Conservation (phyloP, 2,329 filamentous ascomycete genomes). For the Plenodomus biglobosus region DNA sequence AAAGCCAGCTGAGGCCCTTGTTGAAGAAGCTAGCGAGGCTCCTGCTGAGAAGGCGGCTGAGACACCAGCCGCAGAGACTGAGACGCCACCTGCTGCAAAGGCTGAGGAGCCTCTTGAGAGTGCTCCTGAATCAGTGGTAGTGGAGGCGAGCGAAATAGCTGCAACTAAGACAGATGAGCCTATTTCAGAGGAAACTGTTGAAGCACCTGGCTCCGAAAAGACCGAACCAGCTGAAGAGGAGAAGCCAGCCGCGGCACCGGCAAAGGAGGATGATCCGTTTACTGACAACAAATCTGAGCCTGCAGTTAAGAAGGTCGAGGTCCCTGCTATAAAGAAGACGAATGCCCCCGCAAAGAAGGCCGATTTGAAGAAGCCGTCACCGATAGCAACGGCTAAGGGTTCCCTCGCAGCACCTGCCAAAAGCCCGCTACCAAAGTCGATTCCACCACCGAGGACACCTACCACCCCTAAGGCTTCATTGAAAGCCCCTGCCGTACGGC, state of each 20-base stretch:
- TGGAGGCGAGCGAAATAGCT: neutral
- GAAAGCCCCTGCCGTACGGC: constrained; percentile 20
- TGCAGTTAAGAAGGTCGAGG: constrained; percentile 14
- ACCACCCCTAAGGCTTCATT: constrained; percentile 27
- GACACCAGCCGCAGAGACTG: neutral
- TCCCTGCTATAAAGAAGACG: constrained; percentile 7
- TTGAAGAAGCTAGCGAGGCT: neutral
- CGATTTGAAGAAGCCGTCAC: constrained; percentile 34
- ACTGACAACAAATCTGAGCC: neutral
- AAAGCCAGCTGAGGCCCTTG: neutral
- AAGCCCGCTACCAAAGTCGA: constrained; percentile 36
- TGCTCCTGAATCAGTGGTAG: neutral
- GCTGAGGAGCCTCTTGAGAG: neutral
- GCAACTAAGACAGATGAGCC: neutral
- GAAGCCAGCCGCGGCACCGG: neutral
- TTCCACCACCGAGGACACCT: constrained; percentile 30
- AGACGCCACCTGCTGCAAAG: too few relatives aligned
- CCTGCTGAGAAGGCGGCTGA: neutral
- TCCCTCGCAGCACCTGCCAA: constrained; percentile 24
- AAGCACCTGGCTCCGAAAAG: neutral
- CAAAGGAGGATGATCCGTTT: neutral
- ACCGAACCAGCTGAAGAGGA: neutral
- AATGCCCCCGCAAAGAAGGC: neutral
- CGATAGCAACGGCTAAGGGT: constrained; percentile 38
- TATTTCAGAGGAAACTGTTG: neutral